Evolutionary conservation across 345 rosid genomes (phyloP).

Genomic region (Sonneratia caseolaris): DNA sequence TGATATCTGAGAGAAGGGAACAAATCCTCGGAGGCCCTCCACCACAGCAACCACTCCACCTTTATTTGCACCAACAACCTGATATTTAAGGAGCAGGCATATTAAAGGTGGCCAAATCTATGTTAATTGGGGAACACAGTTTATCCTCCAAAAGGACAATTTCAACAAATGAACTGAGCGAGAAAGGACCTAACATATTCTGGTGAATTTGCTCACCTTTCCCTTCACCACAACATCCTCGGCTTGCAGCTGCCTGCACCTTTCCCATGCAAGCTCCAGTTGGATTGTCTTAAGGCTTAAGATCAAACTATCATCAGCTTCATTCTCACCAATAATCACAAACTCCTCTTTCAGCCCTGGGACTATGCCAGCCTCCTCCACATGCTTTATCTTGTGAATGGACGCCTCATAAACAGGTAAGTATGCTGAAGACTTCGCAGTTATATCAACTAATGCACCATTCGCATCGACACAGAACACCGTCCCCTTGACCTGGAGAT

Average conservation of each 20-base stretch:
- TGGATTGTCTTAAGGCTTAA: conserved; percentile 69
- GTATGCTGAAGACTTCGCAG: conserved; percentile 77
- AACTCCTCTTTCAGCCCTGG: conserved; percentile 80
- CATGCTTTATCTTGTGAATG: conserved; percentile 58
- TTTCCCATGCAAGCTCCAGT: conserved; percentile 86
- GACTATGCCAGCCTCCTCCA: conserved; percentile 80
- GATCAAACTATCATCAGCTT: conserved; percentile 71
- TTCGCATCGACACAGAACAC: conserved; percentile 57
- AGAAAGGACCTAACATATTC: not conserved
- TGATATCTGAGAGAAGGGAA: conserved; percentile 90
- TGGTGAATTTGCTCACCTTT: conserved; percentile 37
- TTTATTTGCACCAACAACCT: conserved; percentile 84
- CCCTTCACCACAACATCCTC: conserved; percentile 91
- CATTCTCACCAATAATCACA: conserved; percentile 70
- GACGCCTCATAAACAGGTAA: conserved; percentile 76
- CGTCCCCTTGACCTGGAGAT: conserved; percentile 69
- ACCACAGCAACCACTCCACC: conserved; percentile 86
- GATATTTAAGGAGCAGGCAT: not conserved
- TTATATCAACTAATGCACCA: conserved; percentile 81
- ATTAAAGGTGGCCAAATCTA: not conserved
- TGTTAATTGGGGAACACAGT: not conserved
- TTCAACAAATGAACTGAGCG: not conserved
- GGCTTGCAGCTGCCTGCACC: conserved; percentile 94
- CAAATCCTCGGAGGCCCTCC: conserved; percentile 85
- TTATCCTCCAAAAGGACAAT: not conserved